Evolutionary conservation across 139 green algal species (phyloP).

Genomic region (Volvox reticuliferus): DNA sequence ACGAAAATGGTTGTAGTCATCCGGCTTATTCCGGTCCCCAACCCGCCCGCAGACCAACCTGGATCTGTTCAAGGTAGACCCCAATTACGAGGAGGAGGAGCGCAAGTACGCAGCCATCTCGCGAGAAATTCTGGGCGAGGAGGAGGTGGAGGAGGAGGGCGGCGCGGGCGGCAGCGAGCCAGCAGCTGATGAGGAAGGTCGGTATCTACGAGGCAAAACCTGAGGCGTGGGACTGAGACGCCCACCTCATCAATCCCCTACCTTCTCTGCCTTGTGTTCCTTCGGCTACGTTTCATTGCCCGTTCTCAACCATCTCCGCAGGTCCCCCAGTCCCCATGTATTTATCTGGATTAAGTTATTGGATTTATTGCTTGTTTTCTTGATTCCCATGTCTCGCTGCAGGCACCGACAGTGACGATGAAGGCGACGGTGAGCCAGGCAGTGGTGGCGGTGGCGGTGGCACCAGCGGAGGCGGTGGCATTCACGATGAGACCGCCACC

Average conservation of each 20-base stretch:
- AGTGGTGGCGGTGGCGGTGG: not conserved
- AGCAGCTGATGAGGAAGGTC: conserved; percentile 40
- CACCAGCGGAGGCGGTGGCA: conserved; percentile 44
- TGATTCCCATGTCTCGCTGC: too few relatives aligned
- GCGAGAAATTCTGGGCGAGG: conserved; percentile 89
- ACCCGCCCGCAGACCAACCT: conserved; percentile 73
- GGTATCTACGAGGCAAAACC: too few relatives aligned
- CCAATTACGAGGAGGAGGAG: conserved; percentile 79
- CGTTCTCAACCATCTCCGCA: too few relatives aligned
- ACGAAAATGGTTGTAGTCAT: too few relatives aligned
- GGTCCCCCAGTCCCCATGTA: too few relatives aligned
- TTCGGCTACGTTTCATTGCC: too few relatives aligned
- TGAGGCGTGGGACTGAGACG: too few relatives aligned
- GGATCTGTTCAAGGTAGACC: conserved; percentile 92
- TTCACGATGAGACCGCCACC: conserved; percentile 82
- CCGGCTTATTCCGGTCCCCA: too few relatives aligned
- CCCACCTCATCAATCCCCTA: too few relatives aligned
- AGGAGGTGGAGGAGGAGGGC: conserved; percentile 70
- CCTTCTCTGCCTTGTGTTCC: too few relatives aligned
- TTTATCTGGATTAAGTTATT: too few relatives aligned
- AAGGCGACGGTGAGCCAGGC: conserved; percentile 67
- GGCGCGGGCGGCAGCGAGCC: conserved; percentile 18
- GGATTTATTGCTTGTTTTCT: too few relatives aligned
- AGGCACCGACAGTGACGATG: conserved; percentile 35
- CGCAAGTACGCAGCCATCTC: conserved; percentile 89